Base-by-base conservation (phyloP, 2,329 filamentous ascomycete genomes). In the Zopfia rhizophila region DNA sequence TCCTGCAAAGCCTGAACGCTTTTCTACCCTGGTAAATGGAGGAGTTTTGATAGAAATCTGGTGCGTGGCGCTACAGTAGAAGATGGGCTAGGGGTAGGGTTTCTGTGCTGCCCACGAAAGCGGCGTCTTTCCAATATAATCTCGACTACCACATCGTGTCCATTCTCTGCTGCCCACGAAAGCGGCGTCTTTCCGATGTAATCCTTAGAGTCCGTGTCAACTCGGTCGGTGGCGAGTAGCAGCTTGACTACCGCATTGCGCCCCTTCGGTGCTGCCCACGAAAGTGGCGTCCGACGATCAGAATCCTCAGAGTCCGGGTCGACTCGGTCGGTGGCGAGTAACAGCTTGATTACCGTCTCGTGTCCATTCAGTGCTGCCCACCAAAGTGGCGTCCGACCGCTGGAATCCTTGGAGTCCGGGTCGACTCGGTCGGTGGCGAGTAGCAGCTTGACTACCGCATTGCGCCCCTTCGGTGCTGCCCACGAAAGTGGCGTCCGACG, bases 31-130 rank as follows among this genome's bases (percentile, higher is more conserved):
- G n/a, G n/a, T n/a, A n/a, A n/a, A n/a, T n/a, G n/a, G n/a, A n/a
- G n/a, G n/a, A n/a, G n/a, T n/a, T n/a, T n/a, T n/a, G n/a, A n/a
- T n/a, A n/a, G n/a, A n/a, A n/a, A n/a, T n/a, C n/a, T n/a, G n/a
- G n/a, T n/a, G n/a, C n/a, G n/a, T n/a, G n/a, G n/a, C n/a, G n/a
- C n/a, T n/a, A n/a, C n/a, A n/a, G n/a, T n/a, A n/a, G n/a, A n/a
- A n/a, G n/a, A n/a, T n/a, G n/a, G n/a, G n/a, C n/a, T n/a, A n/a
- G n/a, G n/a, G n/a, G n/a, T n/a, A n/a, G n/a, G n/a, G n/a, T n/a
- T 25, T 39, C 18, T 19, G 8, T 21, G 39, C 33, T 12, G 49
- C 45, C 44, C 37, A 45, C 17, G 7, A 33, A 13, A 48, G 31
- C 17, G 49, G 49, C 30, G 49, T 45, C 19, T n/a, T n/a, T n/a